Evolutionary conservation across 176 grass and related monocot species (phyloP).

Genomic region (Coix lacrymajobi): DNA sequence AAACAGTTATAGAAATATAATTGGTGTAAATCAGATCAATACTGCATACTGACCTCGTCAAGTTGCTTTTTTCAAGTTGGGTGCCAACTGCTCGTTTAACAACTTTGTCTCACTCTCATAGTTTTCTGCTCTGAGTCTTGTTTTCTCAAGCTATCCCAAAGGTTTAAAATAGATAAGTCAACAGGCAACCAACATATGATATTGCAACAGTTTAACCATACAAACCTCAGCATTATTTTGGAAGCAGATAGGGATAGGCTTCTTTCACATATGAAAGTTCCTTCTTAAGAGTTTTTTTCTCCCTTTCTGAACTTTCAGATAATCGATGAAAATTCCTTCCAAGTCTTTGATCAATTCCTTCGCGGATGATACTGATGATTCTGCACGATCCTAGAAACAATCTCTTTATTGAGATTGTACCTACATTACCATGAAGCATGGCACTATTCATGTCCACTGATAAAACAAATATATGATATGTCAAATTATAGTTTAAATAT

Average conservation of each 20-base stretch:
- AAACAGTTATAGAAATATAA: constrained; percentile 14
- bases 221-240: constrained; percentile 67
- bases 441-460: constrained; percentile 1
- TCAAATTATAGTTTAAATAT: background rate
- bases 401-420: constrained; percentile 70
- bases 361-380: constrained; percentile 49
- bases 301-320: constrained; percentile 80
- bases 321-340: constrained; percentile 59
- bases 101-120: constrained; percentile 62
- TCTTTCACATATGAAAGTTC: constrained; percentile 73
- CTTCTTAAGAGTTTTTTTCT: constrained; percentile 65
- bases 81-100: constrained; percentile 60
- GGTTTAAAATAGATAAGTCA: constrained; percentile 24
- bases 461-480: constrained; percentile 5
- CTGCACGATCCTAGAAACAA: constrained; percentile 49
- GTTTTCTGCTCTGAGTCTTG: constrained; percentile 67
- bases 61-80: constrained; percentile 57
- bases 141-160: constrained; percentile 59
- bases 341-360: constrained; percentile 69
- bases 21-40: background rate
- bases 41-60: constrained; percentile 49
- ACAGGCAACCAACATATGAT: constrained; percentile 8
- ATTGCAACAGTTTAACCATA: constrained; percentile 28
- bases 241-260: constrained; percentile 45
- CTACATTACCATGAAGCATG: constrained; percentile 37